Conservation (phyloP, 2,329 filamentous ascomycete species). For the Microthyrium microscopicum region DNA sequence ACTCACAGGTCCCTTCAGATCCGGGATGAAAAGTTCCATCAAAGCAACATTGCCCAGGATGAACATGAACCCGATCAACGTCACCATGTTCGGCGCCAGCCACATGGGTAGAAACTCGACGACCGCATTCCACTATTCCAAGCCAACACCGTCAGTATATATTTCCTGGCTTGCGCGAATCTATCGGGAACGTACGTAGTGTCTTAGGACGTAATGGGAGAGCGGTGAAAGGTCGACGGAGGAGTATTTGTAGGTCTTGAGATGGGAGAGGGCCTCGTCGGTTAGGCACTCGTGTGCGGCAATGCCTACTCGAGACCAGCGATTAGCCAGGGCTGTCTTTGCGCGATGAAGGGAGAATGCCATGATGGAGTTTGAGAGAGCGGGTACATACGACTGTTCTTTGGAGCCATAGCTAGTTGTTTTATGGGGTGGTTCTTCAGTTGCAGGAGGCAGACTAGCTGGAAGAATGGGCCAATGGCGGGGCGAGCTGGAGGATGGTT, state of each 20-base stretch:
- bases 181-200: conserved; percentile 55
- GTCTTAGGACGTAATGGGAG: conserved; percentile 82
- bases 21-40: conserved; percentile 68
- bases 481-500: too few species aligned
- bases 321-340: too few species aligned
- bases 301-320: conserved; percentile 7
- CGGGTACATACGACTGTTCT: too few species aligned
- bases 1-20: conserved; percentile 61
- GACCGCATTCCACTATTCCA: conserved; percentile 77
- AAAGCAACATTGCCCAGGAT: conserved; percentile 69
- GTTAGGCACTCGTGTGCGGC: conserved; percentile 60
- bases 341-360: too few species aligned
- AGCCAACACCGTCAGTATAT: conserved; percentile 12
- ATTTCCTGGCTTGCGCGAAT: conserved; percentile 3
- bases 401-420: too few species aligned
- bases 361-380: too few species aligned
- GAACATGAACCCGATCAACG: conserved; percentile 84
- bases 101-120: conserved; percentile 86
- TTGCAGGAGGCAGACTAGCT: too few species aligned
- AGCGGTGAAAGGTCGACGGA: conserved; percentile 90
- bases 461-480: too few species aligned
- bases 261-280: conserved; percentile 76
- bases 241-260: conserved; percentile 95
- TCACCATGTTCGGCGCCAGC: conserved; percentile 97
- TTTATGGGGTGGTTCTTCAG: too few species aligned